Evolutionary conservation across 495 filamentous ascomycete species (phyloP), one percentile per base, ranked within the genome.

Genomic region (Daldinia bambusicola): DNA sequence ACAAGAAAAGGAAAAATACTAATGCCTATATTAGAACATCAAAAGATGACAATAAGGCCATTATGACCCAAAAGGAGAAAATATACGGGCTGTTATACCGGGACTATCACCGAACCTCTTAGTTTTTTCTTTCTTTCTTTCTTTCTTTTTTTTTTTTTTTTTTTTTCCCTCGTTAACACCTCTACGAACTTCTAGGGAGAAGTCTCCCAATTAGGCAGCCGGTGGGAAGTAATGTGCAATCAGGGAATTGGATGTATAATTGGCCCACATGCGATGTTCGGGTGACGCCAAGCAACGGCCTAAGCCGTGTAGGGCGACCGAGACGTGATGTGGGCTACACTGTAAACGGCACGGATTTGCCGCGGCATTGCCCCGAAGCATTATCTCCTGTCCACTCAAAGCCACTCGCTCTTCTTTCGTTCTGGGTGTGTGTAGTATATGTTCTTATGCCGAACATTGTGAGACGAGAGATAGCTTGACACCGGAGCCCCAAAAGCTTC

Each of bases 271-370:
- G 70, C 70, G 70, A 72, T 60, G 61, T 65, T 72, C 70, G 38
- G 61, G 70, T 69, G 70, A 69, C 57, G 70, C 70, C 70, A 73
- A 73, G 70, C 26, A 34, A 34, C 53, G 61, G 57, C 43, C 70
- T 73, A 73, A 73, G 70, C 70, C 70, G 66, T 69, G 52, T 66
- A 68, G 61, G 70, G 70, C 65, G 70, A 73, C 70, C 70, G 70
- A 73, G 70, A 69, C 0, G 61, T 61, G 61, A 73, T 69, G 61
- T 65, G 63, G 56, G 65, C 70, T 69, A 73, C 70, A 61, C 70
- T 73, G 34, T 50, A 73, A 69, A 69, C 34, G 66, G 70, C 55
- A 69, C 70, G 57, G 70, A 73, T 73, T 73, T 69, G 65, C 70
- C 70, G 70, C 70, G 65, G 70, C 52, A 61, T 30, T 68, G 61